phyloP scores from a whole-genome alignment of 2,329 filamentous ascomycete species.

The Xylaria arbuscula region DNA sequence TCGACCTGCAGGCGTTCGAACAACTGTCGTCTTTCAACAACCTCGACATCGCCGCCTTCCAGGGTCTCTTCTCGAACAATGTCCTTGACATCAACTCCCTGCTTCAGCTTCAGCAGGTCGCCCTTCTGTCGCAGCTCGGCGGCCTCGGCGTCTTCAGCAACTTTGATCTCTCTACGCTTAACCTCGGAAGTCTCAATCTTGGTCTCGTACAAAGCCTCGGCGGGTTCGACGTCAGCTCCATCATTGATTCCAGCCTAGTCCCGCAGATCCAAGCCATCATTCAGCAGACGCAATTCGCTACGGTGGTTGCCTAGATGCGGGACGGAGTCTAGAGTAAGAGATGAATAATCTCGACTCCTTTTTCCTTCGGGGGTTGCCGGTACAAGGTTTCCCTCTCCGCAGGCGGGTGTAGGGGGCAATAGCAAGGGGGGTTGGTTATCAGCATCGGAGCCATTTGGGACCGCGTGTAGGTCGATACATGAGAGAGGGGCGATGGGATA shows the following conservation, averaged over 20 bases:
- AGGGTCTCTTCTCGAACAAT: constrained; percentile 57
- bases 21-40: constrained; percentile 55
- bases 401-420: constrained; percentile 32
- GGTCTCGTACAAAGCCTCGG: constrained; percentile 54
- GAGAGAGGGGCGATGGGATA: constrained; percentile 24
- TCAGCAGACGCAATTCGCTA: constrained; percentile 39
- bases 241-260: constrained; percentile 47
- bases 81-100: constrained; percentile 60
- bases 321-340: constrained; percentile 3
- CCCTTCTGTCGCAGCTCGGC: constrained; percentile 51
- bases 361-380: constrained; percentile 20
- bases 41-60: constrained; percentile 51
- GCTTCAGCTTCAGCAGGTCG: constrained; percentile 54
- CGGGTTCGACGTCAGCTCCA: constrained; percentile 49
- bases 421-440: constrained; percentile 15
- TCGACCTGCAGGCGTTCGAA: constrained; percentile 48
- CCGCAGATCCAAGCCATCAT: constrained; percentile 51
- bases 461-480: constrained; percentile 6
- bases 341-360: constrained; percentile 14
- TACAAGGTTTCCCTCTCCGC: constrained; percentile 34
- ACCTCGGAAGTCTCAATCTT: constrained; percentile 56
- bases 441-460: constrained; percentile 10
- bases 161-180: constrained; percentile 58
- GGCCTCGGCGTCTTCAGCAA: constrained; percentile 57
- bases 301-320: constrained; percentile 22